Percentiles rank a stretch among this genome's conserved stretches.
Conservation (phyloP, 345 rosid genomes). For the Psidium friedrichsthalianum region DNA sequence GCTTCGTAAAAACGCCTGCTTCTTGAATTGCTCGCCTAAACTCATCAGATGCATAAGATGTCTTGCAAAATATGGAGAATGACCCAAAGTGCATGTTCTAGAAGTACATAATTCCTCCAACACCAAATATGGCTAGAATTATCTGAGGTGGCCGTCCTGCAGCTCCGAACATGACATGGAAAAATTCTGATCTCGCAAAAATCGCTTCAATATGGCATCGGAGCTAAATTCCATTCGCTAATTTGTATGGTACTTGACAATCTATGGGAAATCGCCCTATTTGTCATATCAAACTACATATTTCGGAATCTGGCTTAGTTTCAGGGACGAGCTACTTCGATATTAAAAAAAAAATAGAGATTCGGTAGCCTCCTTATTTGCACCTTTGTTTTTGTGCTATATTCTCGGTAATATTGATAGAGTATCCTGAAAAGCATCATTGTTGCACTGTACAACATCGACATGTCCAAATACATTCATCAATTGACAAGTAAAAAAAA, state of each 20-base stretch:
- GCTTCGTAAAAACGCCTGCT: background rate
- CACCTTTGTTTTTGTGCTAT: background rate
- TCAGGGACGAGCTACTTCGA: background rate
- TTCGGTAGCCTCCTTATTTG: too few species aligned
- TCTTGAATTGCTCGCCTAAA: background rate
- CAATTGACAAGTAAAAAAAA: background rate
- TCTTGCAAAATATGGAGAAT: background rate
- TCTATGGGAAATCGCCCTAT: background rate
- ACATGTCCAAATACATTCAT: background rate
- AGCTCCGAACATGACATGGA: background rate
- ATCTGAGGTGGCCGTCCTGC: background rate
- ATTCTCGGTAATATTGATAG: background rate
- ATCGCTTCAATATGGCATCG: background rate
- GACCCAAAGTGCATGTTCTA: background rate
- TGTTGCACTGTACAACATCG: background rate
- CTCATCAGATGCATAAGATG: background rate
- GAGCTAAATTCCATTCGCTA: background rate
- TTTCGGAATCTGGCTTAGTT: background rate
- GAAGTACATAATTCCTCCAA: background rate
- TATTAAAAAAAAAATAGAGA: background rate
- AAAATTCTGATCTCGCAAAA: background rate
- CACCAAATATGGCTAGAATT: background rate
- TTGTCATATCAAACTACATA: background rate
- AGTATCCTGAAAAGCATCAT: background rate
- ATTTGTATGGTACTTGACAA: background rate